phyloP scores from a whole-genome alignment of 2,329 filamentous ascomycete species.

The Paradendryphiella salina region DNA sequence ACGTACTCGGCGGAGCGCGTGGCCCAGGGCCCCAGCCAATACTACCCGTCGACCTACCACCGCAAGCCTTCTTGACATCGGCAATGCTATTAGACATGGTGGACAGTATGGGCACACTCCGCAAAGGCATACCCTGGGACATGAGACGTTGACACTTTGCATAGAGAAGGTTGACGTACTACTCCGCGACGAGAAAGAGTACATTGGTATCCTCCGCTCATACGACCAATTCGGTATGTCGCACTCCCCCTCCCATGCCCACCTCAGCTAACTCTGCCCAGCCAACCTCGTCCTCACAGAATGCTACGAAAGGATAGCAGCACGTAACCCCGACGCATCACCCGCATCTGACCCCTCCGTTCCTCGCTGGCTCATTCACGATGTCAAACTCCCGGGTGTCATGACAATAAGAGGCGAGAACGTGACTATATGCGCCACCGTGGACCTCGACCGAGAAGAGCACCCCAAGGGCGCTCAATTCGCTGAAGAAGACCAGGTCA shows the following conservation, averaged over 20 bases:
- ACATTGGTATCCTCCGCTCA: constrained; percentile 87
- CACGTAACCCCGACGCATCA: constrained; percentile 52
- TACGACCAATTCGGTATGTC: constrained; percentile 94
- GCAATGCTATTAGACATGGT: constrained; percentile 94
- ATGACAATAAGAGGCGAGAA: constrained; percentile 96
- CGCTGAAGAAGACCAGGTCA: constrained; percentile 70
- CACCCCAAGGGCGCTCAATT: constrained; percentile 73
- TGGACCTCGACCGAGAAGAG: constrained; percentile 95
- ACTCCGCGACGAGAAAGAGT: constrained; percentile 88
- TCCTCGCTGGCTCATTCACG: constrained; percentile 68
- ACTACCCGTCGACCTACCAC: constrained; percentile 60
- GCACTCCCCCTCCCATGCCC: neutral
- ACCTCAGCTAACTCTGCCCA: constrained; percentile 46
- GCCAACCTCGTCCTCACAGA: constrained; percentile 95
- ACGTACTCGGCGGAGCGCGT: constrained; percentile 37
- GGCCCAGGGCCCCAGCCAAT: constrained; percentile 29
- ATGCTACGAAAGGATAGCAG: constrained; percentile 86
- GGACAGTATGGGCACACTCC: constrained; percentile 67
- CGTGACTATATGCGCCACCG: constrained; percentile 91
- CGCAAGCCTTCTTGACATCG: constrained; percentile 98
- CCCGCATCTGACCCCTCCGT: constrained; percentile 25
- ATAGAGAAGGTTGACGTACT: constrained; percentile 93
- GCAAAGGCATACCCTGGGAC: constrained; percentile 1
- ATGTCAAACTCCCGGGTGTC: constrained; percentile 80
- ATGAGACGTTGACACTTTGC: constrained; percentile 18